Base-by-base conservation (phyloP, 169 alveolate genomes). In the Babesia divergens region DNA sequence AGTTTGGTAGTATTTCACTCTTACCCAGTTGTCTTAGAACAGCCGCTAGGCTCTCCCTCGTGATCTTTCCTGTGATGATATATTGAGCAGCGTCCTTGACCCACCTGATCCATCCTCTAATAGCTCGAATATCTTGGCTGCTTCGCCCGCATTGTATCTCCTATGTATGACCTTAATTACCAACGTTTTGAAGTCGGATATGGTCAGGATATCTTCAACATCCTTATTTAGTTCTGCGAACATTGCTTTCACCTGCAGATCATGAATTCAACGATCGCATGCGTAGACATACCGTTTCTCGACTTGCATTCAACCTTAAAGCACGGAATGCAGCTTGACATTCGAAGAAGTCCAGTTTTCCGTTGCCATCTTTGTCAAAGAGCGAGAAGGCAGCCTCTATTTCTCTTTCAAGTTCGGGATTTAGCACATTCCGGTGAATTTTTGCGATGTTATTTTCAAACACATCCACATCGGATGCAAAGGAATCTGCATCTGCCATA, bases 261-360 rank as follows among this genome's bases (percentile, higher is more conserved):
- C 2, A 16, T 40, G 67, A 14, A 24, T 34, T 38, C 32, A 11
- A 2, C 29, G 31, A 7, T 24, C 4, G 37, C 14, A n/a, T 18
- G 56, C 8, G 29, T 6, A 20, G 13, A 64, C 71, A 16, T 66
- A 80, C 88, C 54, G 75, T 43, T 20, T 62, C 79, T 7, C 64
- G 38, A n/a, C 80, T 59, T 13, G 80, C 56, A 37, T 68, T 64
- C 42, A 80, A 71, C 47, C 88, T 49, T 6, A 80, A 74, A 32
- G 88, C 88, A 37, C 75, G 44, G 69, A 80, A 80, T n/a, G 88
- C 77, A 2, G 84, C 88, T 50, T 80, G 83, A 35, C 88, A 80
- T 32, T 80, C 84, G 55, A 69, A 69, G 22, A 80, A 68, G 28
- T 65, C 76, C 18, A 80, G 34, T 20, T 35, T 20, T 6, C 77